phyloP scores from a whole-genome alignment of 441 rosid genomes.

The Pelargonium cotyledonis region DNA sequence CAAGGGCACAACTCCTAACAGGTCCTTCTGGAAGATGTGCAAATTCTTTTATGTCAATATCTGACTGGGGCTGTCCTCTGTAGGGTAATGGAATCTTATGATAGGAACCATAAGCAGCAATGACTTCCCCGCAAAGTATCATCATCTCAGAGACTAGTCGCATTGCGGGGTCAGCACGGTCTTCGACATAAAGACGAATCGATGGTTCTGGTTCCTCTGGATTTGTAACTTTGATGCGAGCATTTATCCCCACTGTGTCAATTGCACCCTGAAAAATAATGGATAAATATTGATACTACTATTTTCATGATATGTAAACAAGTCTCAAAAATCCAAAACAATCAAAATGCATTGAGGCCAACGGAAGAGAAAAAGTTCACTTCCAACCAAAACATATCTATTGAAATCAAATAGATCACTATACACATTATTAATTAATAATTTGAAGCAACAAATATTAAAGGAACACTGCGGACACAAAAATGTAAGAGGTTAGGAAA shows the following conservation, averaged over 20 bases:
- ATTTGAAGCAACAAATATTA: not conserved
- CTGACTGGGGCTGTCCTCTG: constrained; percentile 94
- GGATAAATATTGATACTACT: constrained; percentile 2
- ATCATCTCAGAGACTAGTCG: constrained; percentile 95
- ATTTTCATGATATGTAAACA: not conserved
- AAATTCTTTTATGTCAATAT: constrained; percentile 69
- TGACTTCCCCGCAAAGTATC: constrained; percentile 91
- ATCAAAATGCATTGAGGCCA: not conserved
- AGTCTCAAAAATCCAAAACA: not conserved
- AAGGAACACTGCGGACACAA: not conserved
- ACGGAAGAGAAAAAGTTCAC: not conserved
- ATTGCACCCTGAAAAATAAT: constrained; percentile 64
- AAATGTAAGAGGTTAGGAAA: not conserved
- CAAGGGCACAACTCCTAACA: constrained; percentile 66
- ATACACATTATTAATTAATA: not conserved
- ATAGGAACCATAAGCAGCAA: constrained; percentile 71
- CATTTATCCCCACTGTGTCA: constrained; percentile 68
- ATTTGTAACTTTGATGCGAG: constrained; percentile 81
- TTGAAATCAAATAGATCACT: not conserved
- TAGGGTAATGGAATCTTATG: constrained; percentile 80
- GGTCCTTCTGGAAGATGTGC: constrained; percentile 96
- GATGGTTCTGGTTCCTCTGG: constrained; percentile 78
- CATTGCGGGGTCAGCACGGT: constrained; percentile 87
- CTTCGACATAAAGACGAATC: constrained; percentile 75
- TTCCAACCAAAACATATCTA: not conserved